Conservation (phyloP, 2,329 filamentous ascomycete species). For the Nemania sp. region DNA sequence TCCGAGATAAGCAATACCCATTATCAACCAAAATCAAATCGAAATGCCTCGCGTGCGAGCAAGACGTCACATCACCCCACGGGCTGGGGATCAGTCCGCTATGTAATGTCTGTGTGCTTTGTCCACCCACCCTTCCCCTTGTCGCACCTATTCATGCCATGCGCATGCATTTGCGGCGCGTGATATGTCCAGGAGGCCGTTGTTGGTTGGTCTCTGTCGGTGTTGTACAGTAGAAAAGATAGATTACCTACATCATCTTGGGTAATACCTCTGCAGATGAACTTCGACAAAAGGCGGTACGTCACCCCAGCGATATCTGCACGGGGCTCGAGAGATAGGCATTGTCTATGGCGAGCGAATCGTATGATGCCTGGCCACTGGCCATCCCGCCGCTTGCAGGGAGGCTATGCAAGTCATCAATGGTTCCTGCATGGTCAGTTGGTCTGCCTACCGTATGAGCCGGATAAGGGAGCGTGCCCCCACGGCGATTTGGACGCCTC, state of each 20-base stretch:
- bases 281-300: no score
- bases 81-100: conserved; percentile 9
- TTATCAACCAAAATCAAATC: conserved; percentile 34
- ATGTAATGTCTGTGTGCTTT: neutral
- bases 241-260: no score
- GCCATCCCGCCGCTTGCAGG: conserved; percentile 8
- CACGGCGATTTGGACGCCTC: neutral
- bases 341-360: neutral
- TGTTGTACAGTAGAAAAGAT: no score
- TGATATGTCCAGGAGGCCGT: no score
- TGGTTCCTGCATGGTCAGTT: conserved; percentile 27
- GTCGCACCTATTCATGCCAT: no score
- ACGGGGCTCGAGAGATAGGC: neutral
- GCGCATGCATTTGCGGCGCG: no score
- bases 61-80: conserved; percentile 29
- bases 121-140: conserved; percentile 4
- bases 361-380: neutral
- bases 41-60: conserved; percentile 25
- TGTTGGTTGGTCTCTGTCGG: no score
- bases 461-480: conserved; percentile 1
- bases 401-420: conserved; percentile 23
- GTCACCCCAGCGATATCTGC: no score
- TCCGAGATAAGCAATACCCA: conserved; percentile 32
- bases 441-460: neutral
- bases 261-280: no score